Conservation (phyloP, 441 rosid species). For the Adansonia madagascariensis region DNA sequence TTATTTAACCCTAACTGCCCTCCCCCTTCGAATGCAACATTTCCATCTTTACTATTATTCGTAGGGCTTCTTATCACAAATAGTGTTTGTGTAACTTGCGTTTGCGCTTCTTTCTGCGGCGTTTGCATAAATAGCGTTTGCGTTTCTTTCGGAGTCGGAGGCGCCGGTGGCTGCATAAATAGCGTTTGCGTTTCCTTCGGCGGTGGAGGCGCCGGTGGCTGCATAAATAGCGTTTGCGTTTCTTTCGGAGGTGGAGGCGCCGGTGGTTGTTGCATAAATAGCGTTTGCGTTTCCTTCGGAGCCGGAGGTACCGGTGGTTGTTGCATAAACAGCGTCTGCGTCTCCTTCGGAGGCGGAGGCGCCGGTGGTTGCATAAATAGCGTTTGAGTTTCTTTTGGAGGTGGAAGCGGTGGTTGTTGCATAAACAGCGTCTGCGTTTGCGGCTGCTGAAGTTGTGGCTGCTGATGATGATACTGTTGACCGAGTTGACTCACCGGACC, state of each 20-base stretch:
- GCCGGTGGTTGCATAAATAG: slow-evolving; percentile 20
- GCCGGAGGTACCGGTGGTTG: too few species aligned
- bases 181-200: slow-evolving; percentile 15
- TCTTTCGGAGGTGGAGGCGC: not conserved
- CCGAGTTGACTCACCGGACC: slow-evolving; percentile 40
- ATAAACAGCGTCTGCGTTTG: slow-evolving; percentile 26
- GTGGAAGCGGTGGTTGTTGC: slow-evolving; percentile 23
- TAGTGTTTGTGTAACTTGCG: slow-evolving; percentile 15
- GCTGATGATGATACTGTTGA: slow-evolving; percentile 35
- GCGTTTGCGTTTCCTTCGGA: too few species aligned
- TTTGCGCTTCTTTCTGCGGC: slow-evolving; percentile 23
- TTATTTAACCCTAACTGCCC: slow-evolving; percentile 31
- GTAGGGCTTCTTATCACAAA: slow-evolving; percentile 32
- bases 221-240: slow-evolving; percentile 29
- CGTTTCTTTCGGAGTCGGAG: slow-evolving; percentile 13
- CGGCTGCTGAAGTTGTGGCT: slow-evolving; percentile 31
- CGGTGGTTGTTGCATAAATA: too few species aligned
- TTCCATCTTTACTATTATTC: slow-evolving; percentile 14
- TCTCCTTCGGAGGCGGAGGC: too few species aligned
- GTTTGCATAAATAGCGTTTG: slow-evolving; percentile 24
- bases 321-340: too few species aligned
- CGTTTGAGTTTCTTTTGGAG: slow-evolving; percentile 18
- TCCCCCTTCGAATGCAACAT: slow-evolving; percentile 32
- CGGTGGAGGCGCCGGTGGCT: slow-evolving; percentile 14
- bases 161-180: slow-evolving; percentile 24